Conservation (phyloP, 2,329 filamentous ascomycete genomes). For the Drechmeria coniospora region DNA sequence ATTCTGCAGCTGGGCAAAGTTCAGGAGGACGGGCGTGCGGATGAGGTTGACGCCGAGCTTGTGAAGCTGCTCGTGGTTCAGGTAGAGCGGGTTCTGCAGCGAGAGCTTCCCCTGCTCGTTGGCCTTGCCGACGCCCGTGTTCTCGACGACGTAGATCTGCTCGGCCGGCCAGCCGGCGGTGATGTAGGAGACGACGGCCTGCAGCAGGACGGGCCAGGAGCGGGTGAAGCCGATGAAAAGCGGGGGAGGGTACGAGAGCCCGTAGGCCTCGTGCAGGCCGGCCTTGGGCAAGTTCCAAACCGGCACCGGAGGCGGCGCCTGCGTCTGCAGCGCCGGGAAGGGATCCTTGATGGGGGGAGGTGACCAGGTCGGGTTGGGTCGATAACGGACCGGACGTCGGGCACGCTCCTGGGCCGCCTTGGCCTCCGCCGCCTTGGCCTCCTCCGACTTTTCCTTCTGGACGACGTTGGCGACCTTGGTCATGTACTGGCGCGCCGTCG, state of each 20-base stretch:
- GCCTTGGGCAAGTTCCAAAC: conserved; percentile 25
- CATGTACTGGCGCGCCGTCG: too few species aligned
- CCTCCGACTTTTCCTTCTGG: too few species aligned
- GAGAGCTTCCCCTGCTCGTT: conserved; percentile 32
- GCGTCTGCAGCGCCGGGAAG: conserved; percentile 23
- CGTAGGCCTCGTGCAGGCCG: conserved; percentile 22
- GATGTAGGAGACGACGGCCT: conserved; percentile 40
- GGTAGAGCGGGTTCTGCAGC: conserved; percentile 39
- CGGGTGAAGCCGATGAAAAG: conserved; percentile 45
- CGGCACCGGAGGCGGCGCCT: conserved; percentile 24
- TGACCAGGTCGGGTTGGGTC: conserved; percentile 15
- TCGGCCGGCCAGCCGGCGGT: conserved; percentile 41
- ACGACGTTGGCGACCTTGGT: too few species aligned
- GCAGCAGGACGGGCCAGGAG: conserved; percentile 37
- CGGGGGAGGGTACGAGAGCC: conserved; percentile 25
- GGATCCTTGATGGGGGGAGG: conserved; percentile 25
- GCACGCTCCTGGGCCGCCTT: too few species aligned
- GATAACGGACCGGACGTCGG: too few species aligned
- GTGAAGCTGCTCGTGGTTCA: conserved; percentile 33
- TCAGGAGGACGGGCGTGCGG: conserved; percentile 33
- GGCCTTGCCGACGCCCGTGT: conserved; percentile 39
- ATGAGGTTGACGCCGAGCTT: conserved; percentile 37
- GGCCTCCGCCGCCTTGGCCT: too few species aligned
- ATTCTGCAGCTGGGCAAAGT: conserved; percentile 40
- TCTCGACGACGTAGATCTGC: conserved; percentile 43